phyloP scores from a whole-genome alignment of 1,139 yeast genomes.

The Diutina scorzettiae region DNA sequence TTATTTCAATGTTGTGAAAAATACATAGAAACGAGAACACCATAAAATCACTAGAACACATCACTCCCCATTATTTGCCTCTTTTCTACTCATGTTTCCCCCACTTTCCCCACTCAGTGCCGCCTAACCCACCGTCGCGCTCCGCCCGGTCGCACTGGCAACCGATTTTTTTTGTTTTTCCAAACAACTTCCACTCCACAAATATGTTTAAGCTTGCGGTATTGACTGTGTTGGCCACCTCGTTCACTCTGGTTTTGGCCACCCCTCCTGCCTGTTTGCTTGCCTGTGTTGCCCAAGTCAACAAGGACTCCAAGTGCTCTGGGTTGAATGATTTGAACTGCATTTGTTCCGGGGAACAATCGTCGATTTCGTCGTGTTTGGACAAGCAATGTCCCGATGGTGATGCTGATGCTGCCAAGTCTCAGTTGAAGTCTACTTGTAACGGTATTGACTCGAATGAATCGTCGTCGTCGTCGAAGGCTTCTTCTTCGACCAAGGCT shows the following conservation, averaged over 20 bases:
- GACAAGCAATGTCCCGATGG: slow-evolving; percentile 53
- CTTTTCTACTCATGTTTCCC: too few species aligned
- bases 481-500: slow-evolving; percentile 7
- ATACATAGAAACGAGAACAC: too few species aligned
- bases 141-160: too few species aligned
- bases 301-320: slow-evolving; percentile 40
- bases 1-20: too few species aligned
- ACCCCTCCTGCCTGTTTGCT: slow-evolving; percentile 84
- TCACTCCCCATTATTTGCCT: too few species aligned
- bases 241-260: slow-evolving; percentile 42
- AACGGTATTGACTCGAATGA: slow-evolving; percentile 17
- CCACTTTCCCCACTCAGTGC: too few species aligned
- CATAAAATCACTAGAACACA: too few species aligned
- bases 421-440: slow-evolving; percentile 47
- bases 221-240: slow-evolving; percentile 38
- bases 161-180: too few species aligned
- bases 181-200: too few species aligned
- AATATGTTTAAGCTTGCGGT: slow-evolving; percentile 35
- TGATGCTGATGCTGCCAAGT: slow-evolving; percentile 41
- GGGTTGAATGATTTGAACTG: slow-evolving; percentile 53
- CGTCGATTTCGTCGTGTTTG: slow-evolving; percentile 48
- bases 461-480: slow-evolving; percentile 7
- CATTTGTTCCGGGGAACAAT: slow-evolving; percentile 44
- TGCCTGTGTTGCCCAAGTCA: slow-evolving; percentile 73
- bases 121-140: too few species aligned